Evolutionary conservation across 805 yeast species (phyloP).

Genomic region (Saccharomycopsis oosterbeekiorum): DNA sequence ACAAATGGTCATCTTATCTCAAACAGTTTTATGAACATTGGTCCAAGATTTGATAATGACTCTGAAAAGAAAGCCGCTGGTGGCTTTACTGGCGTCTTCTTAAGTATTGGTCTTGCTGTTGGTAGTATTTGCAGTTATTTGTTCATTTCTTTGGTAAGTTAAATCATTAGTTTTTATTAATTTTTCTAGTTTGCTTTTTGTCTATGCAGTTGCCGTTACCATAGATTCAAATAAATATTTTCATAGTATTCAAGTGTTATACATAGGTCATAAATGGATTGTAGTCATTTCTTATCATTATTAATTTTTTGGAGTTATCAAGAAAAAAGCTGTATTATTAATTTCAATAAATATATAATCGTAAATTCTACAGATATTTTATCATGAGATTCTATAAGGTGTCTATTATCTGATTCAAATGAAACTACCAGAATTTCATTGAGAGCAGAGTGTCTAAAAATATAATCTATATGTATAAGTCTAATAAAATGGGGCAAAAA

Average conservation of each 20-base stretch:
- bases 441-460: not conserved
- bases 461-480: not conserved
- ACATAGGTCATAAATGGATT: too few species aligned
- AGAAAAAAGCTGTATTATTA: too few species aligned
- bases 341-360: not conserved
- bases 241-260: too few species aligned
- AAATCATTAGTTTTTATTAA: not conserved
- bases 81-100: conserved; percentile 76
- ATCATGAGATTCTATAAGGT: not conserved
- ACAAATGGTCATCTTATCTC: conserved; percentile 83
- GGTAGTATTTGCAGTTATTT: conserved; percentile 74
- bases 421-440: not conserved
- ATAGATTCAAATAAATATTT: not conserved
- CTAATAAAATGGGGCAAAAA: not conserved
- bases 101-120: conserved; percentile 65
- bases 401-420: not conserved
- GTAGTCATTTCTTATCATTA: too few species aligned
- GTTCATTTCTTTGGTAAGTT: conserved; percentile 32
- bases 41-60: conserved; percentile 46
- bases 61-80: conserved; percentile 86
- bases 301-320: too few species aligned
- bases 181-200: too few species aligned
- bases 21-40: conserved; percentile 69
- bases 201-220: not conserved
- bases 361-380: not conserved